Conservation (phyloP, 202 grass and related monocot genomes). For the Setaria viridis region DNA sequence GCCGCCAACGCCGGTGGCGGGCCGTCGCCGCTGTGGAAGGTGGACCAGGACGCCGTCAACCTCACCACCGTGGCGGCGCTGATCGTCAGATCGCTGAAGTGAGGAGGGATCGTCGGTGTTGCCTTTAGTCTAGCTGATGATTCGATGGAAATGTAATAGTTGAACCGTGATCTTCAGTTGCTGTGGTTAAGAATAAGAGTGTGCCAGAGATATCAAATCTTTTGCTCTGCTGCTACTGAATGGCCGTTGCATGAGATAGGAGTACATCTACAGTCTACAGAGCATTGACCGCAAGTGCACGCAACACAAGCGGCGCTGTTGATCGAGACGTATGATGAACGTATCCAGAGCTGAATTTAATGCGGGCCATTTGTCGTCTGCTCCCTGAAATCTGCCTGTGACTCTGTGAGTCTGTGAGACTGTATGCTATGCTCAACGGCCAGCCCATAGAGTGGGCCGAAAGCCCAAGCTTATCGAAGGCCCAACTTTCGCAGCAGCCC, state of each 20-base stretch:
- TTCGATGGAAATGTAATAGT: neutral
- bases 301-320: slow-evolving; percentile 11
- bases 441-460: neutral
- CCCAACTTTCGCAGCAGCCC: neutral
- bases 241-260: neutral
- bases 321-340: neutral
- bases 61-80: slow-evolving; percentile 43
- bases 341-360: neutral
- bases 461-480: neutral
- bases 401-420: neutral
- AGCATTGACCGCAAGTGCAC: slow-evolving; percentile 1
- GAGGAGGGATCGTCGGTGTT: neutral
- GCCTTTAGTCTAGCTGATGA: neutral
- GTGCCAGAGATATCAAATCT: no score
- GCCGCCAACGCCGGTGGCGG: neutral
- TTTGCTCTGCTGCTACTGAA: neutral
- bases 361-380: neutral
- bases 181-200: neutral
- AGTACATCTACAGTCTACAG: neutral
- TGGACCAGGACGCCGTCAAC: slow-evolving; percentile 46
- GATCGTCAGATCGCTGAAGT: slow-evolving; percentile 25
- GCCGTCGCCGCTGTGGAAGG: slow-evolving; percentile 43
- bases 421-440: neutral
- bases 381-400: neutral
- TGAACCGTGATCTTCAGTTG: neutral